Percentiles rank a stretch among this genome's conserved stretches.
Evolutionary conservation across 2,329 filamentous ascomycete species (phyloP).

Genomic region (Microcyclosporella mali): DNA sequence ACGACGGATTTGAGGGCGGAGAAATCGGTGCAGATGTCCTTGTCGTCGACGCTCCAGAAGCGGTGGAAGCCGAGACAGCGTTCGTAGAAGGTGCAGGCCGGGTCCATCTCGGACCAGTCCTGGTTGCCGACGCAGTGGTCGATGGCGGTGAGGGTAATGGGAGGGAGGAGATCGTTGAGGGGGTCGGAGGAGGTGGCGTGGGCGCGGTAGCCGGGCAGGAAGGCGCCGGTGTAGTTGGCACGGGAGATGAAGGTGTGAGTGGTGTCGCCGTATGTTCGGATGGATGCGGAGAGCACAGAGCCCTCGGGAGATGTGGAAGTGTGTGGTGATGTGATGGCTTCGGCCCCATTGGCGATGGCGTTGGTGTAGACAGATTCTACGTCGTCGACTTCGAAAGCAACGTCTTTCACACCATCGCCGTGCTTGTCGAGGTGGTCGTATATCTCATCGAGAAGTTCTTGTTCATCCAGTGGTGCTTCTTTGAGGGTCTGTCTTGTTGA

Average conservation of each 20-base stretch:
- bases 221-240: constrained; percentile 61
- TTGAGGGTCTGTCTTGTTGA: constrained; percentile 22
- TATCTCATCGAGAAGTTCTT: constrained; percentile 62
- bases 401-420: constrained; percentile 90
- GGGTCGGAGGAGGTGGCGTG: constrained; percentile 43
- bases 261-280: constrained; percentile 90
- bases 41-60: constrained; percentile 96
- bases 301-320: constrained; percentile 50
- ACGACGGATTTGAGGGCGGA: constrained; percentile 82
- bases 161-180: constrained; percentile 50
- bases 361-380: constrained; percentile 71
- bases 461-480: constrained; percentile 49
- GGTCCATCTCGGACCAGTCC: constrained; percentile 83
- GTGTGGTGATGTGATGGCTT: constrained; percentile 57
- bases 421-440: constrained; percentile 78
- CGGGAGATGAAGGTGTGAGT: constrained; percentile 86
- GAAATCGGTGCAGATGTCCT: constrained; percentile 86
- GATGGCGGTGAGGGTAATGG: constrained; percentile 64
- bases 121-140: constrained; percentile 98
- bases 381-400: constrained; percentile 89
- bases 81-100: constrained; percentile 68
- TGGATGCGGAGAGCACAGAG: constrained; percentile 68
- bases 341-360: constrained; percentile 61
- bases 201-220: constrained; percentile 74
- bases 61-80: constrained; percentile 85